These are phyloP conservation scores for Cicer pinnatifidum DNA, from an alignment of 306 rosid genomes.

Conservation along the genomic window DNA sequence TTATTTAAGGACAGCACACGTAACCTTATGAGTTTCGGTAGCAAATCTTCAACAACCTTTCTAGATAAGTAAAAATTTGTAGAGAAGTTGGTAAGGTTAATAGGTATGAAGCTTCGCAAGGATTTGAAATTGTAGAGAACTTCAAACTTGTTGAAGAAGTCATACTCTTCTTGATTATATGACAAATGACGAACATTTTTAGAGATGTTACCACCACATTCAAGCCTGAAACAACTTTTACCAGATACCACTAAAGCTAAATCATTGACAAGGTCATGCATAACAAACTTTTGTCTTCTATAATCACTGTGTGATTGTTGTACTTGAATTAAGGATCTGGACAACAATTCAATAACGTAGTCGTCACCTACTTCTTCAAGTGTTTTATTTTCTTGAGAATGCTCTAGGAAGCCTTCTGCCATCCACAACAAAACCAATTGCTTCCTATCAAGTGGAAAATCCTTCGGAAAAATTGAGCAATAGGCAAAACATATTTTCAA, in stretches of 20 bases:
- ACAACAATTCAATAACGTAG: too few relatives aligned
- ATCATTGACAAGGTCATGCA: too few relatives aligned
- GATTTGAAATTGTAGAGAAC: background rate
- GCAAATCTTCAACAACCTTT: background rate
- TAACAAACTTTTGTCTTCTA: too few relatives aligned
- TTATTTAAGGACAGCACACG: background rate
- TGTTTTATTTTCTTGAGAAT: too few relatives aligned
- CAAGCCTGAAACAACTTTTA: constrained; percentile 1
- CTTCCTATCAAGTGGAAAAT: too few relatives aligned
- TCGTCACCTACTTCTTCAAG: too few relatives aligned
- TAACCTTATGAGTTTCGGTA: background rate
- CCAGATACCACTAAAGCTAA: background rate
- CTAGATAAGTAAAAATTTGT: too few relatives aligned
- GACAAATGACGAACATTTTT: constrained; percentile 40
- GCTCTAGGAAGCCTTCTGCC: too few relatives aligned
- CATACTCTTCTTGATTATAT: background rate
- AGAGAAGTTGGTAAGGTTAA: fast-evolving
- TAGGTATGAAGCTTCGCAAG: constrained; percentile 14
- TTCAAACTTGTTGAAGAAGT: constrained; percentile 6
- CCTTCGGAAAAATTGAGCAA: too few relatives aligned
- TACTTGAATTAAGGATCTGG: too few relatives aligned
- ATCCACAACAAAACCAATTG: too few relatives aligned
- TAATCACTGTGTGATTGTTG: too few relatives aligned
- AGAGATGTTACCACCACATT: background rate
- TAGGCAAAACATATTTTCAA: background rate